Base-by-base conservation (phyloP, 2,329 filamentous ascomycete species). In the Tolypocladium ovalisporum region DNA sequence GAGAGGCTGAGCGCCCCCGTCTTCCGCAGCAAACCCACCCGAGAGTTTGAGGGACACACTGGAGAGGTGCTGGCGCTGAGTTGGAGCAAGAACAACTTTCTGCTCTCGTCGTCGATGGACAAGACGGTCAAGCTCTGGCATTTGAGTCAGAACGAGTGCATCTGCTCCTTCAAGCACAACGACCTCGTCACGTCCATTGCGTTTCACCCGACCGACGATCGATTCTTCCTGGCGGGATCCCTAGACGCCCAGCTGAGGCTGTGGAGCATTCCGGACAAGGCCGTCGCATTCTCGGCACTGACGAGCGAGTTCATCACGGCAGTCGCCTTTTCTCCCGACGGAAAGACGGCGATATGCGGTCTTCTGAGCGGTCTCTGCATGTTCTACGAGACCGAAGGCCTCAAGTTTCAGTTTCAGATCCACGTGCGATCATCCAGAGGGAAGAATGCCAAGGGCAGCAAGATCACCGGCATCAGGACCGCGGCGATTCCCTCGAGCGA, bases 81-180 rank as follows among this genome's bases (percentile, higher is more conserved):
- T 70, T 99, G 94, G 94, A 97, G 93, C 76, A 99, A 97, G 79
- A 99, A 99, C 73, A 96, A 96, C 70, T 99, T 99, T 64, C 73
- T 99, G 34, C 78, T 99, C 19, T 97, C 93, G 4, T 95, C 92
- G 0, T 96, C 92, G 0, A 97, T 97, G 91, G 94, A 99, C 70
- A 97, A 97, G 76, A 96, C 92, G 0, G 94, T 99, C 15, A 83
- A 90, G 17, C 73, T 99, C 53, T 99, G 94, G 93, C 94, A 99
- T 71, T 80, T 94, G 61, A 93, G 84, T 67, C 81, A 93, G 55
- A 73, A 80, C 4, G 92, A 97, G 66, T 97, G 91, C 66, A 78
- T 99, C 0, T 96, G 91, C 71, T 91, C 88, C 2, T 99, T 97
- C 75, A 90, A 92, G 65, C 94, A 97, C 71, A 90, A 86, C 65